Percentiles rank a stretch among this genome's conserved stretches.
These are phyloP conservation scores for Cardiospermum halicacabum DNA, from an alignment of 345 rosid species.

Conservation along the genomic window DNA sequence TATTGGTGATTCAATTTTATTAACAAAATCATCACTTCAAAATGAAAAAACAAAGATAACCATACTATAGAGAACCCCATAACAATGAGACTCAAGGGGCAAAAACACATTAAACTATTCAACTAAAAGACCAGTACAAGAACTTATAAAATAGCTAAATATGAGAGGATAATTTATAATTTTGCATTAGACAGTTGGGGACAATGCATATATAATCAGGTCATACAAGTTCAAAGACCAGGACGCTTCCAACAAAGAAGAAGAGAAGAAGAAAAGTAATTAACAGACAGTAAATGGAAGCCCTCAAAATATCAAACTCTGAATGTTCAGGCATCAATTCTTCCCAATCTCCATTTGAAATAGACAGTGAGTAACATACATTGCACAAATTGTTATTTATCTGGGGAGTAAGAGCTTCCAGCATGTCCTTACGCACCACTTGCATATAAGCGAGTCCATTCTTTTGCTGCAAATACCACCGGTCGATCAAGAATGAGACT, in stretches of 20 bases:
- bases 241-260: slow-evolving; percentile 21
- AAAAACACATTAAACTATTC: no score
- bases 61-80: no score
- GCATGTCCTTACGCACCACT: slow-evolving; percentile 57
- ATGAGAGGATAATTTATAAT: neutral
- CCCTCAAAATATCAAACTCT: slow-evolving; percentile 26
- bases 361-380: slow-evolving; percentile 34
- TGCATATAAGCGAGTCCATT: slow-evolving; percentile 96
- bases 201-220: slow-evolving; percentile 13
- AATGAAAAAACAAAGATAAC: no score
- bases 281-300: slow-evolving; percentile 26
- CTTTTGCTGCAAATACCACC: slow-evolving; percentile 75
- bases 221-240: slow-evolving; percentile 27
- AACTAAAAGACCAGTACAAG: no score
- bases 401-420: slow-evolving; percentile 8
- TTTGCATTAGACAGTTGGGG: slow-evolving; percentile 9
- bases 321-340: slow-evolving; percentile 33
- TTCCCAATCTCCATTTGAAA: slow-evolving; percentile 29
- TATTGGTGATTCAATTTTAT: no score
- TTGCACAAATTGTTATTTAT: slow-evolving; percentile 28
- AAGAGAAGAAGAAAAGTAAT: no score
- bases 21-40: no score
- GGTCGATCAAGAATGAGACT: neutral
- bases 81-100: no score
- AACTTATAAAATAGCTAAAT: neutral